Evolutionary conservation across 208 protist genomes (phyloP).

Genomic region (Herpetomonas tarakana): DNA sequence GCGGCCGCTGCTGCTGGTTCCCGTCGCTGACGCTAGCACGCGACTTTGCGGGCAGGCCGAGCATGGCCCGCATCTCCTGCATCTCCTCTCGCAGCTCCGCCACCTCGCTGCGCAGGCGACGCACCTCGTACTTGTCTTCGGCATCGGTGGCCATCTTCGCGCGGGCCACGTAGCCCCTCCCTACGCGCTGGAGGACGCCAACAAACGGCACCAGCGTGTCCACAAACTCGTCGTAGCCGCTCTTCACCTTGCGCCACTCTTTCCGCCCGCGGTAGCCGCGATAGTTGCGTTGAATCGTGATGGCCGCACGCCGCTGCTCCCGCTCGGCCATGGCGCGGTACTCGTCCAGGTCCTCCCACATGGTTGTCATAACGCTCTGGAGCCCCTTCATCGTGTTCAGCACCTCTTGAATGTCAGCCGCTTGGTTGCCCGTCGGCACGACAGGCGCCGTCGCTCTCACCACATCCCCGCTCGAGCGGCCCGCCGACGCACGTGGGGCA

Average conservation of each 20-base stretch:
- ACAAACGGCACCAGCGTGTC: conserved; percentile 32
- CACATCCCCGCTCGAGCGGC: background rate
- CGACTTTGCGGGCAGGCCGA: conserved; percentile 7
- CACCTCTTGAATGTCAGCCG: conserved; percentile 38
- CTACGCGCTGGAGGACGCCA: conserved; percentile 32
- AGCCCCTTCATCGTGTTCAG: conserved; percentile 44
- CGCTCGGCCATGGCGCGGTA: conserved; percentile 42
- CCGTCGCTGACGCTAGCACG: background rate
- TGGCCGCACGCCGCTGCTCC: conserved; percentile 49
- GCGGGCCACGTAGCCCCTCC: conserved; percentile 30
- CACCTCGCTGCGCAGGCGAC: conserved; percentile 26
- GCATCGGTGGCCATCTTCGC: conserved; percentile 8
- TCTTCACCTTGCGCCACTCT: conserved; percentile 34
- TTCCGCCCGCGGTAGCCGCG: conserved; percentile 58
- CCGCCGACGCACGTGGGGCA: background rate
- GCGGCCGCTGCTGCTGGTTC: too few species aligned
- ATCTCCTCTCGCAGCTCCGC: conserved; percentile 24
- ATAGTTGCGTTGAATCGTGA: conserved; percentile 77
- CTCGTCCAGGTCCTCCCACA: conserved; percentile 67
- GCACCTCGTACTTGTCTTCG: conserved; percentile 15
- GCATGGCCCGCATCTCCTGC: conserved; percentile 28
- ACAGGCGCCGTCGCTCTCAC: background rate
- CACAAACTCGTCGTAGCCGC: conserved; percentile 49
- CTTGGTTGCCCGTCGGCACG: conserved; percentile 1
- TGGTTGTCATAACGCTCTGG: conserved; percentile 51